Conservation (phyloP, 441 rosid species). For the Eugenia klotzschiana region DNA sequence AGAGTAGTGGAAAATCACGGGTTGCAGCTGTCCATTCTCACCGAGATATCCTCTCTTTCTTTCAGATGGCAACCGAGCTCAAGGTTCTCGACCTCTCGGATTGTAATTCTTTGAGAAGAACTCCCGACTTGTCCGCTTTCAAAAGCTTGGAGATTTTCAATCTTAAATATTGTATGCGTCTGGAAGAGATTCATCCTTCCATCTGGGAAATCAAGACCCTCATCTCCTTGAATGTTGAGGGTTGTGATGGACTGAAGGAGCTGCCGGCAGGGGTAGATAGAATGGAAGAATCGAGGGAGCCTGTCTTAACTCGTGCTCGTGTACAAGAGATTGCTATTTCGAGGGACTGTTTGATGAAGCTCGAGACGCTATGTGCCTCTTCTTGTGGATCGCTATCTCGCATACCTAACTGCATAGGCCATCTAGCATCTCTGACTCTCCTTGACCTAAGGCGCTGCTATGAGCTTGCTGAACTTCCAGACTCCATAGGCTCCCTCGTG, state of each 20-base stretch:
- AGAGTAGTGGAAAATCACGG: neutral
- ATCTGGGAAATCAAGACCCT: neutral
- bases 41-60: no score
- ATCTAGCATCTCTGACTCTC: fast-evolving
- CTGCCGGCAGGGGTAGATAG: neutral
- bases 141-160: neutral
- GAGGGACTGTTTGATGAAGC: fast-evolving
- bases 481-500: neutral
- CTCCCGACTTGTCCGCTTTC: neutral
- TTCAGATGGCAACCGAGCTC: neutral
- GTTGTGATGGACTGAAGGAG: fast-evolving
- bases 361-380: neutral
- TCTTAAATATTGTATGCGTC: neutral
- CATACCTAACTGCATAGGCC: fast-evolving
- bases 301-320: fast-evolving
- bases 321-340: neutral
- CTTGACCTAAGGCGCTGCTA: fast-evolving
- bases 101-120: neutral
- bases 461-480: neutral
- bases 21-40: neutral
- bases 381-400: fast-evolving
- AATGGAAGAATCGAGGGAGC: neutral
- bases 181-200: neutral
- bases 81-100: neutral
- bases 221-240: fast-evolving